phyloP scores from a whole-genome alignment of 2,329 filamentous ascomycete genomes.

The Alternaria alternata region DNA sequence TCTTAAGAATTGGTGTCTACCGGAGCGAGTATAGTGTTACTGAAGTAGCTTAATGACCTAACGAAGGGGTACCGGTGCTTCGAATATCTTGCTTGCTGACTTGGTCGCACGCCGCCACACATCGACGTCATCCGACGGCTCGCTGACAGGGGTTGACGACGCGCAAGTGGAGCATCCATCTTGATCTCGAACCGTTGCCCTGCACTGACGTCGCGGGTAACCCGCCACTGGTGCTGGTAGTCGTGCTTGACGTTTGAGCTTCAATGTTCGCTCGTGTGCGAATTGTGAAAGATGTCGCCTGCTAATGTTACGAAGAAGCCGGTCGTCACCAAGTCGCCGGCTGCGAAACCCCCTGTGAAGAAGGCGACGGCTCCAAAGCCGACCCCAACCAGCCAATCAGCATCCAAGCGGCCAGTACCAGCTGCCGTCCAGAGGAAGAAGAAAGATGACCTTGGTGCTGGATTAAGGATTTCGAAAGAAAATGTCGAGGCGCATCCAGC shows the following conservation, averaged over 20 bases:
- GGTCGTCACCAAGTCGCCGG: conserved; percentile 7
- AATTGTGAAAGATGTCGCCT: conserved; percentile 26
- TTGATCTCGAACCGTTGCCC: conserved; percentile 33
- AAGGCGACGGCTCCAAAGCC: conserved; percentile 4
- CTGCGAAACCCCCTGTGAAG: conserved; percentile 7
- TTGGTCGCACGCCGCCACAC: conserved; percentile 40
- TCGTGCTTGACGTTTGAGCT: conserved; percentile 15
- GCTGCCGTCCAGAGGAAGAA: conserved; percentile 43
- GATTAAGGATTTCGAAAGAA: conserved; percentile 54
- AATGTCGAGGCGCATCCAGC: conserved; percentile 53
- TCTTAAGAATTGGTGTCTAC: conserved; percentile 1
- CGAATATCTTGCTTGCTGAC: conserved; percentile 35
- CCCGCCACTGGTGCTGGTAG: conserved; percentile 12
- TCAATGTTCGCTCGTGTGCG: conserved; percentile 8
- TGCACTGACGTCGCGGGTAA: conserved; percentile 29
- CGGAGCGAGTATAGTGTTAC: conserved; percentile 10
- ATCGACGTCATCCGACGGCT: conserved; percentile 43
- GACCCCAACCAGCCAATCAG: conserved; percentile 15
- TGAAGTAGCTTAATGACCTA: conserved; percentile 19
- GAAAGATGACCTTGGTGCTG: conserved; percentile 52
- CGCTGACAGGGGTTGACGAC: conserved; percentile 28
- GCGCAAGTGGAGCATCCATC: conserved; percentile 36
- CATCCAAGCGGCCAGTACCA: conserved; percentile 20
- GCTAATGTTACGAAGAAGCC: conserved; percentile 40
- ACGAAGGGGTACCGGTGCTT: conserved; percentile 16